Conservation (phyloP, 192 early-diverging fungal species). For the Coemansia sp. region DNA sequence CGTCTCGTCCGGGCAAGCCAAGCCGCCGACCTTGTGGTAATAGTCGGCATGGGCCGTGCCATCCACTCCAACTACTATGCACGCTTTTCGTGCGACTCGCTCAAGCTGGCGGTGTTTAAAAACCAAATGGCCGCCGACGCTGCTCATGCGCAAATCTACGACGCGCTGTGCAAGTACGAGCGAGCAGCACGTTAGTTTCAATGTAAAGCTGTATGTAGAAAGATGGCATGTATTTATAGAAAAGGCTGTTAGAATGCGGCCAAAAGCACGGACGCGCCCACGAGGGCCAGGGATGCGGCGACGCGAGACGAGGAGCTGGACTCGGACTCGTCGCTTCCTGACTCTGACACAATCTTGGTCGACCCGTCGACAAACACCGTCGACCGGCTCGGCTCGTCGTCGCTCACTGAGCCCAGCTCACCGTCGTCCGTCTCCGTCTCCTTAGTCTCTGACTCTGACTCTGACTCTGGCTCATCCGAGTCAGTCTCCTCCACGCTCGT, state of each 20-base stretch:
- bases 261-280: conserved; percentile 21
- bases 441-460: not conserved
- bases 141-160: conserved; percentile 69
- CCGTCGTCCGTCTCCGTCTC: not conserved
- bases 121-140: conserved; percentile 68
- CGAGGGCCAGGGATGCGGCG: conserved; percentile 18
- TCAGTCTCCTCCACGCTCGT: not conserved
- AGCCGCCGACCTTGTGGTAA: conserved; percentile 70
- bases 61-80: conserved; percentile 81
- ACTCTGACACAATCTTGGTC: conserved; percentile 3
- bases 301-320: not conserved
- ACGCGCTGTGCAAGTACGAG: conserved; percentile 56
- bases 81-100: conserved; percentile 64
- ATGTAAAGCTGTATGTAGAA: no score
- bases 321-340: not conserved
- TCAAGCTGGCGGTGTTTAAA: conserved; percentile 82
- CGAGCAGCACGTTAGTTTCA: no score
- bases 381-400: conserved; percentile 5
- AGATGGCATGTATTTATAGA: no score
- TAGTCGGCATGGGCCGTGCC: conserved; percentile 78
- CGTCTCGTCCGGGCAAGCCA: conserved; percentile 55
- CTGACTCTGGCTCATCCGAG: not conserved
- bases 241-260: conserved; percentile 44
- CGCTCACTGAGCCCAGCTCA: not conserved
- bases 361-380: conserved; percentile 25